Conservation (phyloP, 352 stramenopile genomes). For the Phytophthora macrochlamydospora region DNA sequence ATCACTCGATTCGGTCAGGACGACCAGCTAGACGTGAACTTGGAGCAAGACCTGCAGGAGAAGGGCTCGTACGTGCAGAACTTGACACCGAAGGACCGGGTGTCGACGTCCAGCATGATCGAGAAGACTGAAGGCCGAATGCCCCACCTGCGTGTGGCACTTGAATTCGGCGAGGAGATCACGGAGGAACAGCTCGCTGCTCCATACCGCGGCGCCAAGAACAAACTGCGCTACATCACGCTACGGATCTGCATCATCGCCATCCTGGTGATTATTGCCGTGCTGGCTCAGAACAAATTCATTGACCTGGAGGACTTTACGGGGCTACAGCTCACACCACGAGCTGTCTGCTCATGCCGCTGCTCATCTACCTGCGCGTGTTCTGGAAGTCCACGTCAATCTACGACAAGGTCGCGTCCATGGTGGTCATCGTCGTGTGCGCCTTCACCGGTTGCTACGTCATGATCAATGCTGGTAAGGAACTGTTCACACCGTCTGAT, state of each 20-base stretch:
- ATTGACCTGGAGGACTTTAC: conserved; percentile 37
- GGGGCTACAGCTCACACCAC: conserved; percentile 43
- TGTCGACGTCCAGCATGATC: conserved; percentile 4
- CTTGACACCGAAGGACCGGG: conserved; percentile 20
- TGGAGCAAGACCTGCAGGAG: conserved; percentile 17
- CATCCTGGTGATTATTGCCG: conserved; percentile 36
- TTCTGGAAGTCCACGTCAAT: conserved; percentile 29
- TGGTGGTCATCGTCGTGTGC: conserved; percentile 26
- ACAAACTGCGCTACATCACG: conserved; percentile 37
- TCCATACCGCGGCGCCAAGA: conserved; percentile 15
- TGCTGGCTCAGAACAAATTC: conserved; percentile 40
- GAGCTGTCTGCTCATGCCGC: conserved; percentile 39
- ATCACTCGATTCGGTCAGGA: conserved; percentile 11
- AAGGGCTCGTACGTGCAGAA: conserved; percentile 24
- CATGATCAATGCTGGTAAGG: conserved; percentile 11
- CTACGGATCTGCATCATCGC: conserved; percentile 35
- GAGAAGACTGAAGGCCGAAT: conserved; percentile 14
- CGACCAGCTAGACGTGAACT: conserved; percentile 14
- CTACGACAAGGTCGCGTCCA: conserved; percentile 26
- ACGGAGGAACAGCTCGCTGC: conserved; percentile 21
- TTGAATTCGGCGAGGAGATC: conserved; percentile 29
- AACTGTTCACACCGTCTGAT: conserved; percentile 13
- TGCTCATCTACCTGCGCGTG: conserved; percentile 36
- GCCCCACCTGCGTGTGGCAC: conserved; percentile 20
- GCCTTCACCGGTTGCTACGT: conserved; percentile 27